Evolutionary conservation across 73 alveolate genomes (phyloP).

Genomic region (Paramecium primaurelia): DNA sequence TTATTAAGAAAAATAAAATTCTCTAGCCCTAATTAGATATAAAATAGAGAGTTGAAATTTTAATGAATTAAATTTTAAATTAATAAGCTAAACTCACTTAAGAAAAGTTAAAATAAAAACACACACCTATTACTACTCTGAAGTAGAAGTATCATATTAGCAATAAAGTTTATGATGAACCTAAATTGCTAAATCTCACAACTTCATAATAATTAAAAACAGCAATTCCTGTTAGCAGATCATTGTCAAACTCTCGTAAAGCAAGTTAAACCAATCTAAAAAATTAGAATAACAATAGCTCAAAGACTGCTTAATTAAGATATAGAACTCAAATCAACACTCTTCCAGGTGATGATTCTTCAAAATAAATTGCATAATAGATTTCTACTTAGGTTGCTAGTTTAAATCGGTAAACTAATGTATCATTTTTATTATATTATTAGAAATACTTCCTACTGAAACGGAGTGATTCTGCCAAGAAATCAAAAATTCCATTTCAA

Average conservation of each 20-base stretch:
- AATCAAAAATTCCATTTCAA: not conserved
- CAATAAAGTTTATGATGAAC: not conserved
- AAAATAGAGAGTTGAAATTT: not conserved
- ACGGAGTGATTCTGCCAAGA: not conserved
- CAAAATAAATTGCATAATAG: not conserved
- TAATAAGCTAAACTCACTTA: not conserved
- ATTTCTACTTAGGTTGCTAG: not conserved
- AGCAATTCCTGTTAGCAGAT: not conserved
- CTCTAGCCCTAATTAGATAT: not conserved
- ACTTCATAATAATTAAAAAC: not conserved
- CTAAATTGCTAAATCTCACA: not conserved
- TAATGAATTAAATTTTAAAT: not conserved
- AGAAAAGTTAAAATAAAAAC: not conserved
- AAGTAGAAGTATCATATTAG: not conserved
- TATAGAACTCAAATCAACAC: not conserved
- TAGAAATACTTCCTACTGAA: not conserved
- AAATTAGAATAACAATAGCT: not conserved
- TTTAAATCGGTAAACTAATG: not conserved
- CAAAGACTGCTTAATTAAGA: not conserved
- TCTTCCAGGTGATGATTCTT: not conserved
- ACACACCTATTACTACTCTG: not conserved
- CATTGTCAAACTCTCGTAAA: slow-evolving; percentile 25
- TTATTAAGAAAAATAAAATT: not conserved
- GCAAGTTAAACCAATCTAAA: not conserved
- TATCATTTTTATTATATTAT: not conserved